Evolutionary conservation across 306 rosid genomes (phyloP), one percentile per base, ranked within the genome.

Genomic region (Dryas drummondii): DNA sequence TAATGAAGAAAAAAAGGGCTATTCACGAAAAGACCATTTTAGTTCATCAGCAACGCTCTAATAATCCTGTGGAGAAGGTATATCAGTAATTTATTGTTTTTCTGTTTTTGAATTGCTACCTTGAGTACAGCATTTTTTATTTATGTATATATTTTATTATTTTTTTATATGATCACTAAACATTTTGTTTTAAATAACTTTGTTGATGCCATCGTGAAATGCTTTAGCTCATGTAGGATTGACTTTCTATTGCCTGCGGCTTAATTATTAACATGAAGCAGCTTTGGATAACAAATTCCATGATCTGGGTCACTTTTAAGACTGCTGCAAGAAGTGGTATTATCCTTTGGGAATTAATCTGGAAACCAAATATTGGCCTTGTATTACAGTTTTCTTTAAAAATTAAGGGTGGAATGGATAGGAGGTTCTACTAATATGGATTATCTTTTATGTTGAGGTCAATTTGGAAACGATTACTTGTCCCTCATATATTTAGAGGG

Each of bases 1-100:
- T 94, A 80, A 94, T 94, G 98, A 94, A 87, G 91, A 87, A 82
- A 71, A 94, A 91, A 81, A 88, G 98, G 91, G 97, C 86, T 41
- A 66, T 91, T 82, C 97, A 94, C 73, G 97, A 91, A 81, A 83
- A 75, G 70, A 71, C 87, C 73, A 94, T 94, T 68, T 71, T 86
- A 82, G 87, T 90, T 44, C 93, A 84, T 66, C 84, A 94, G 70
- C 89, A 91, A 41, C 85, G 81, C 42, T 79, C 89, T 72, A 77
- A 63, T 67, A 84, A 77, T 75, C 82, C 59, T 2, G 72, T 15
- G 62, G 90, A 88, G 37, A 60, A 86, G 94, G 97, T 91, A 63
- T 42, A 17, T 22, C 68, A 22, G 11, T 44, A 32, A 17, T 70
- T 27, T 53, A 37, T 73, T 57, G 15, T 48, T 61, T 53, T 56